phyloP scores from a whole-genome alignment of 768 basidiomycete genomes.

The Multifurca ochricompacta region DNA sequence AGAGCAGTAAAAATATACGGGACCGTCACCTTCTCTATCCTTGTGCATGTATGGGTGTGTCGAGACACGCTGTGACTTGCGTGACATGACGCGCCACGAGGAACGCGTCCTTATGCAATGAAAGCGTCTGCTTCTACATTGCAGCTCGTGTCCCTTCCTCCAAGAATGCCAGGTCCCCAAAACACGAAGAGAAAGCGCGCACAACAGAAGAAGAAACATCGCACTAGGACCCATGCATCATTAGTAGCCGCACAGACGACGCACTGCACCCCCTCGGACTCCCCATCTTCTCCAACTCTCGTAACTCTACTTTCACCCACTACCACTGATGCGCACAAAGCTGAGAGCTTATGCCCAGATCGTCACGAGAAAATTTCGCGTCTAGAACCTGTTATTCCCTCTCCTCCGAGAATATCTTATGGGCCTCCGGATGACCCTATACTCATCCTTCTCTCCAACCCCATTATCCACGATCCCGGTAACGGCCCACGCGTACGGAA shows the following conservation, averaged over 20 bases:
- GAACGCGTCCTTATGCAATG: no score
- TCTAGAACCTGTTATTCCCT: background rate
- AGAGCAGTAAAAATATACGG: no score
- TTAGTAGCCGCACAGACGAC: background rate
- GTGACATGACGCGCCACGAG: no score
- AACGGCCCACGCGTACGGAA: constrained; percentile 71
- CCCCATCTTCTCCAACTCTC: background rate
- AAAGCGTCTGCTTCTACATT: no score
- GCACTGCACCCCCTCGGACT: background rate
- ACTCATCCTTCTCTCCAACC: constrained; percentile 27
- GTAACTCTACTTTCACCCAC: background rate
- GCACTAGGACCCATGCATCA: constrained; percentile 6
- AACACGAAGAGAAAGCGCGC: constrained; percentile 41
- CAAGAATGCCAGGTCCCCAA: constrained; percentile 57
- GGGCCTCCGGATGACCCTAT: constrained; percentile 18
- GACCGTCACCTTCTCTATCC: no score
- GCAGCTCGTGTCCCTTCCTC: background rate
- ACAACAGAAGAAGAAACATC: constrained; percentile 30
- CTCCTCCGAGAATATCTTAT: background rate
- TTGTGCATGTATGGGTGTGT: background rate
- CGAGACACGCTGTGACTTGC: background rate
- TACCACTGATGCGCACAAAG: background rate
- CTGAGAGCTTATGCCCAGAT: constrained; percentile 3
- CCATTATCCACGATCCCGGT: constrained; percentile 71
- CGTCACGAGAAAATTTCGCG: background rate